Base-by-base conservation (phyloP, 1,284 basidiomycete species). In the Boletus smithii region DNA sequence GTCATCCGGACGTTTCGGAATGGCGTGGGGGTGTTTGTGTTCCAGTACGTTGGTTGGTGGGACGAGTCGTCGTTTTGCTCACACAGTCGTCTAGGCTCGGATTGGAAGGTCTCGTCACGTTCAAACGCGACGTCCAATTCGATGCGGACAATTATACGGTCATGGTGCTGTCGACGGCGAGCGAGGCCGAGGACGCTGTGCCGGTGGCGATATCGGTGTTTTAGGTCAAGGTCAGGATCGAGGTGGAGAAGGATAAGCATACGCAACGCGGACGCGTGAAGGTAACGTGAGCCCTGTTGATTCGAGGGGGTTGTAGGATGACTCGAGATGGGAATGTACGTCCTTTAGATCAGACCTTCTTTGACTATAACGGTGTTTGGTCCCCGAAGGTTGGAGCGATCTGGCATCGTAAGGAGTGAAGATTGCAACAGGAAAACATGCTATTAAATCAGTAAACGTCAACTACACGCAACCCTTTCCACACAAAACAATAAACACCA, bases 1-100 rank as follows among this genome's bases (percentile, higher is more conserved):
- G 92, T 99, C 18, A 97, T 99, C 54, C 75, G 95, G 45, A 86
- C 89, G 2, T 99, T 99, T 71, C 78, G 90, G 53, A 99, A 99
- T 67, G 97, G 97, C 0, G 68, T 99, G 8, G 90, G 92, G 8
- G 95, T 99, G 14, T 99, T 97, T 61, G 94, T 99, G 31, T 91
- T 85, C 42, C 85, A 88, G 93, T 97, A 61, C 64, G 88, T 77
- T 10, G 4, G 4, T 18, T 5, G 32, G 5, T 9, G 33, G 33
- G 3, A 4, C 7, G 6, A n/a, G 31, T 34, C 16, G 14, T n/a
- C 8, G n/a, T 10, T 24, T 27, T 33, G 2, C 20, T 44, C 0
- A 30, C 14, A 13, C 18, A 14, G 8, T 22, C 7, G 22, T 26
- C 5, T 59, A 95, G 92, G 62, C 79, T 95, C 47, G 95, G 95